phyloP scores from a whole-genome alignment of 116 monocot species.

The Cymodocea nodosa region DNA sequence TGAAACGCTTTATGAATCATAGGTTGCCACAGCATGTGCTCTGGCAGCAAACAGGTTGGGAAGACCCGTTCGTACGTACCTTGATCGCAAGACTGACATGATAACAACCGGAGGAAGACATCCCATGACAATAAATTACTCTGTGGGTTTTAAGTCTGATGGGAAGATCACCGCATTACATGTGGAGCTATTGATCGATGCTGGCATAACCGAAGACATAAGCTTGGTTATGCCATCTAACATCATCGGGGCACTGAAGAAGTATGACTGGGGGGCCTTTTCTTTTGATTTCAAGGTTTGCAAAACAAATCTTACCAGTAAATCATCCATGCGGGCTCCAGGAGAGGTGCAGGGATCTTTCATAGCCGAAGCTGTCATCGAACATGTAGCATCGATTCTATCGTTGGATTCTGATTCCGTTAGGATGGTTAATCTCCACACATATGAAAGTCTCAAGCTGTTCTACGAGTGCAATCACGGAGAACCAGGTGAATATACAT shows the following conservation, averaged over 20 bases:
- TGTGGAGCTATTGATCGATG: conserved; percentile 60
- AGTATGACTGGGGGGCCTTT: conserved; percentile 80
- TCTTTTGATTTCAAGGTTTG: conserved; percentile 62
- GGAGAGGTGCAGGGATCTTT: conserved; percentile 86
- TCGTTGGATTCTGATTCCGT: conserved; percentile 32
- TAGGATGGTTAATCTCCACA: conserved; percentile 60
- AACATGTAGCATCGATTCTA: conserved; percentile 69
- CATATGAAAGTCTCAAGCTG: conserved; percentile 41
- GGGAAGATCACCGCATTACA: conserved; percentile 81
- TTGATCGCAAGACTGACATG: conserved; percentile 94
- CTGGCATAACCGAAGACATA: conserved; percentile 51
- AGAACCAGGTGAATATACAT: conserved; percentile 47
- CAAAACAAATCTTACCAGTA: conserved; percentile 58
- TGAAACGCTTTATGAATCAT: background rate
- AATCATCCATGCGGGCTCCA: conserved; percentile 69
- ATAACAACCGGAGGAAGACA: conserved; percentile 72
- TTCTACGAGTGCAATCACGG: conserved; percentile 29
- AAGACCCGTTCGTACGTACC: conserved; percentile 67
- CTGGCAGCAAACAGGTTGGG: conserved; percentile 64
- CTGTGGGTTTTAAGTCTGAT: conserved; percentile 60
- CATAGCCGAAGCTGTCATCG: conserved; percentile 77
- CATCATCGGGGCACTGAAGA: conserved; percentile 40
- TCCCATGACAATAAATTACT: conserved; percentile 72
- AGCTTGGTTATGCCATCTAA: conserved; percentile 35
- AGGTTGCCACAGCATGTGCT: conserved; percentile 87